Base-by-base conservation (phyloP, 495 filamentous ascomycete species). In the Hyaloscypha variabilis region DNA sequence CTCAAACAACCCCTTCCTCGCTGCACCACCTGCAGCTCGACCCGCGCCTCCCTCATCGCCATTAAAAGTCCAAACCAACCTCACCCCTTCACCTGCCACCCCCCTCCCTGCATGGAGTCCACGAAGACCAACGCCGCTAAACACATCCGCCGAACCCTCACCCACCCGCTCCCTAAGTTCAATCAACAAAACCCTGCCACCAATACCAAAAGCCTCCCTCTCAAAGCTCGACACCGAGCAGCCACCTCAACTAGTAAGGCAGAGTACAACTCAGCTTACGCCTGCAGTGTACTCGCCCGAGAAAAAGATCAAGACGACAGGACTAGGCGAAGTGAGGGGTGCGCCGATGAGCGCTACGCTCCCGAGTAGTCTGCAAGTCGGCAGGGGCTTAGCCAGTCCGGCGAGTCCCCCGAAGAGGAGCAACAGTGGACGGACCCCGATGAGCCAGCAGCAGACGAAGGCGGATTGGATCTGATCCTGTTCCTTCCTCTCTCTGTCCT, bases 141-240 rank as follows among this genome's bases (percentile, higher is more conserved):
- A 54, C 21, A 58, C 55, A 28, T 13, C 42, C 2, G 57, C 54
- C 28, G 24, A 36, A 14, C 8, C 31, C 6, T 51, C 57, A 24
- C 60, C 67, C 17, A 60, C 50, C 6, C 26, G 24, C 13, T 26
- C 42, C 3, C n/a, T 34, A 11, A n/a, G n/a, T n/a, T n/a, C n/a
- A n/a, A 57, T 69, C 26, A 72, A 68, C 50, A 72, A 72, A 34
- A 67, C 58, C 1, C 60, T 72, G 5, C 70, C 70, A 13, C 70
- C 70, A 28, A 72, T 67, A 25, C 70, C 70, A 2, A 69, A 55
- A 39, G 39, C n/a, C 17, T 64, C 30, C 21, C 46, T 67, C 26
- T 52, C 60, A 21, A 52, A 26, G 17, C 42, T 52, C 31, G 52
- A 58, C 14, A 54, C 24, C 8, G 24, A 42, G 6, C 36, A 53